These are phyloP conservation scores for Amylostereum chailletii DNA, from an alignment of 1,284 basidiomycete species.

Conservation along the genomic window DNA sequence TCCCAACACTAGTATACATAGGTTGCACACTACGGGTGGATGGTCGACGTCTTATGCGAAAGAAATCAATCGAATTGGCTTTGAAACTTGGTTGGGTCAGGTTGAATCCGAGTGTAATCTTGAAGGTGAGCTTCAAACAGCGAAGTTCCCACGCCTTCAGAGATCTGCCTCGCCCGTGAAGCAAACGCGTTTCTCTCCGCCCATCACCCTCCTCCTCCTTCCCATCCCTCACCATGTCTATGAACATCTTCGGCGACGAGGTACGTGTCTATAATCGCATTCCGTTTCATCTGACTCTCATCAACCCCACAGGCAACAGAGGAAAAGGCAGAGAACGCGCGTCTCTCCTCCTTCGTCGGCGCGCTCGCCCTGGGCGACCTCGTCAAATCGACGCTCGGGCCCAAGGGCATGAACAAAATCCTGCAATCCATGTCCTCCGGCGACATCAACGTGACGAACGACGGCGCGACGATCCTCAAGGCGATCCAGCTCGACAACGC, in stretches of 20 bases:
- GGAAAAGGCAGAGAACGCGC: constrained; percentile 97
- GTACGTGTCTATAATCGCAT: constrained; percentile 14
- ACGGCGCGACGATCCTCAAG: constrained; percentile 97
- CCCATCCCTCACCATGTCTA: constrained; percentile 24
- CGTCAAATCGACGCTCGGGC: constrained; percentile 96
- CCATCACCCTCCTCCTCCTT: not conserved
- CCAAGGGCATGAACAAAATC: constrained; percentile 97
- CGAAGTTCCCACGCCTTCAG: too few species aligned
- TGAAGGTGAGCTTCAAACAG: too few species aligned
- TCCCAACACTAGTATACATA: too few species aligned
- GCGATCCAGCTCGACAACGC: constrained; percentile 97
- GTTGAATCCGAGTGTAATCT: too few species aligned
- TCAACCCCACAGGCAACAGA: constrained; percentile 69
- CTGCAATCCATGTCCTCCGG: constrained; percentile 88
- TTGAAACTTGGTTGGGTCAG: too few species aligned
- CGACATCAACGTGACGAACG: constrained; percentile 96
- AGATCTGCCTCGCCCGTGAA: too few species aligned
- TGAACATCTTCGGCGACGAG: constrained; percentile 40
- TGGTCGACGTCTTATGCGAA: too few species aligned
- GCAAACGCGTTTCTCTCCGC: too few species aligned
- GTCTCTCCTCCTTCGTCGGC: constrained; percentile 96
- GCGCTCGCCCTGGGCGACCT: constrained; percentile 95
- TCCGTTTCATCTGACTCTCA: too few species aligned
- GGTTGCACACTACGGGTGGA: too few species aligned
- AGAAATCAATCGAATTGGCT: too few species aligned